Base-by-base conservation (phyloP, 1,284 basidiomycete species). In the Sanghuangporus baumii region DNA sequence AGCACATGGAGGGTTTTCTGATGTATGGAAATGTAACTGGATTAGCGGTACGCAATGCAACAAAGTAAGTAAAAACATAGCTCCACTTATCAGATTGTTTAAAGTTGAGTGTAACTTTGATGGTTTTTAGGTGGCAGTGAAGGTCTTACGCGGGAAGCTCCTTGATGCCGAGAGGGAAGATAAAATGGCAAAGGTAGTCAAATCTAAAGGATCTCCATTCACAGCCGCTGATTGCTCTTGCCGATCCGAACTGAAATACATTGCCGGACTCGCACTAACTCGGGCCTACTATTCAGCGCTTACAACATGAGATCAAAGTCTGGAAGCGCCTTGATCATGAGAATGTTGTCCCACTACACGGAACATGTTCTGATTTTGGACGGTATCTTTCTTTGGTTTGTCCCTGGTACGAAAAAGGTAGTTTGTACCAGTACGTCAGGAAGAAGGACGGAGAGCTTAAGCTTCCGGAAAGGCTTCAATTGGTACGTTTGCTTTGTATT, bases 1-100 rank as follows among this genome's bases (percentile, higher is more conserved):
- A 43, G 77, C 76, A 0, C 74, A 76, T 66, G 78, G 79, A 11
- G 79, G 78, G 9, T 79, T 78, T 68, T 75, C 77, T 7, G 79
- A 81, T 67, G 74, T 80, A 12, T 81, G 76, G 76, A 74, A 71
- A 57, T 75, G 74, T 4, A 68, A 67, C 3, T 77, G 75, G 74
- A 67, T 31, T 41, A 59, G 55, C 59, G 63, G 63, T 57, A 62
- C 63, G 16, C 60, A 63, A 59, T 69, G 55, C 20, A 68, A 60
- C 64, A 71, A 47, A 57, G 64, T 57, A 62, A 61, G 56, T 52
- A 31, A 31, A 31, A 5, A 2, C 26, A 31, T 31, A 31, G 26
- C 26, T 31, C 3, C 26, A 31, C 5, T 4, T 31, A 31, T 31
- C 26, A 31, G 26, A 31, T 4, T 26, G 23, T 26, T 26, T 26